Percentiles rank a stretch among this genome's conserved stretches.
These are phyloP conservation scores for Alternaria ethzedia DNA, from an alignment of 2,329 filamentous ascomycete genomes.

Conservation along the genomic window DNA sequence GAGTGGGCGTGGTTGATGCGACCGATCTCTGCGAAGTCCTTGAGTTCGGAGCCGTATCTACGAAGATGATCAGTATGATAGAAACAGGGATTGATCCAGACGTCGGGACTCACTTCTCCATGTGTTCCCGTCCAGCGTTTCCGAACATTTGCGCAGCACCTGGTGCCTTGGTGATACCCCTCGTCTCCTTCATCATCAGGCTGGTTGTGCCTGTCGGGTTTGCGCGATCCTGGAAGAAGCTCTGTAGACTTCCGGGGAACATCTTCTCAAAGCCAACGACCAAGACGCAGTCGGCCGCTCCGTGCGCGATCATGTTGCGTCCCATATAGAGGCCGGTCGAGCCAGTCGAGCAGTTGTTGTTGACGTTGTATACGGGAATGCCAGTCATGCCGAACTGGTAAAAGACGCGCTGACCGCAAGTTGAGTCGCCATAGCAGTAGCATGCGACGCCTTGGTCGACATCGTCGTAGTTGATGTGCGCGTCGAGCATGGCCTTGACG, in stretches of 20 bases:
- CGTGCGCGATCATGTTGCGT: conserved; percentile 77
- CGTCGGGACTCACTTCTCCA: conserved; percentile 72
- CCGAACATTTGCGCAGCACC: conserved; percentile 93
- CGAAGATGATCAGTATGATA: conserved; percentile 18
- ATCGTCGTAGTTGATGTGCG: conserved; percentile 94
- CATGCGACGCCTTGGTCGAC: conserved; percentile 95
- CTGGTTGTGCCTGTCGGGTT: conserved; percentile 76
- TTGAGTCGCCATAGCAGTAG: conserved; percentile 96
- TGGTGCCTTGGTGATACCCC: conserved; percentile 81
- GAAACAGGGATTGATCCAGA: neutral
- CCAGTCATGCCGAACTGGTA: conserved; percentile 98
- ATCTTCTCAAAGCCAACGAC: conserved; percentile 99
- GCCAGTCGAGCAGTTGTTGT: conserved; percentile 99
- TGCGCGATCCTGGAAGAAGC: conserved; percentile 82
- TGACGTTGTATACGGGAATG: conserved; percentile 97
- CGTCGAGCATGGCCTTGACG: conserved; percentile 81
- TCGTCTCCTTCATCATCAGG: conserved; percentile 81
- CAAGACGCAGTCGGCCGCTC: conserved; percentile 84
- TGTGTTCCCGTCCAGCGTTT: conserved; percentile 92
- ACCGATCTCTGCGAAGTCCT: conserved; percentile 94
- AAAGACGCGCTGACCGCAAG: conserved; percentile 94
- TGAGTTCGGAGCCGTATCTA: conserved; percentile 79
- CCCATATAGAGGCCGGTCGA: conserved; percentile 88
- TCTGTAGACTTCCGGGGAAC: conserved; percentile 86
- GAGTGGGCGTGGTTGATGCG: conserved; percentile 93